Base-by-base conservation (phyloP, 2,329 filamentous ascomycete species). In the Lanzia echinophila region DNA sequence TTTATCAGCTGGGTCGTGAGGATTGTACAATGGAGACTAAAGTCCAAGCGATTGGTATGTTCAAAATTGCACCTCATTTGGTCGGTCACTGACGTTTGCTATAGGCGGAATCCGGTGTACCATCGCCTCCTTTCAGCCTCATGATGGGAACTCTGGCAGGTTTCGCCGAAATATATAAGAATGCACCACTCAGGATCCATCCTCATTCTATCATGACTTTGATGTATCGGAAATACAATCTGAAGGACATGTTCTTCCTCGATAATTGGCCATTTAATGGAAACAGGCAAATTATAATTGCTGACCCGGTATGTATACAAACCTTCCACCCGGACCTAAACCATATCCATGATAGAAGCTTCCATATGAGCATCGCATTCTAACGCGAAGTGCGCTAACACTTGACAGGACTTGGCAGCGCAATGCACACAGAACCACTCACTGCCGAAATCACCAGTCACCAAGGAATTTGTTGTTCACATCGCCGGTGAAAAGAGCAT, bases 401-500 rank as follows among this genome's bases (percentile, higher is more conserved):
- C 33, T 15, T 48, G 12, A 34, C 24, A 53, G 50, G 39, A 33
- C 13, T 15, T 53, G 19, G 50, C 50, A 12, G 44, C 50, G 24
- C 50, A 53, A 41, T 48, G 50, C 44, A 53, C 50, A 31, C 50
- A 53, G 13, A 48, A 7, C 3, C 36, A 53, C 20, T 53, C 50
- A 34, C 43, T 53, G 1, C 44, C 50, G 3, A 53, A 53, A n/a
- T 41, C 32, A 11, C 6, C 12, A 4, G 11, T 32, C 3, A 10
- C 31, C 7, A 24, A 24, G 3, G 24, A 48, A 15, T 42, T 41
- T 28, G 28, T 53, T 20, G 44, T 34, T 11, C 50, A 53, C n/a
- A 53, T 53, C n/a, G 41, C 50, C 17, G 60, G 60, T 3, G 50
- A 48, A 12, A 57, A 22, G 12, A 51, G 55, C 10, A 58, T 56